A percentile compares a stretch with the other conserved stretches of the same genome.
These are phyloP conservation scores for Umbelopsis isabellina DNA, from an alignment of 192 early-diverging fungal species.

Conservation along the genomic window DNA sequence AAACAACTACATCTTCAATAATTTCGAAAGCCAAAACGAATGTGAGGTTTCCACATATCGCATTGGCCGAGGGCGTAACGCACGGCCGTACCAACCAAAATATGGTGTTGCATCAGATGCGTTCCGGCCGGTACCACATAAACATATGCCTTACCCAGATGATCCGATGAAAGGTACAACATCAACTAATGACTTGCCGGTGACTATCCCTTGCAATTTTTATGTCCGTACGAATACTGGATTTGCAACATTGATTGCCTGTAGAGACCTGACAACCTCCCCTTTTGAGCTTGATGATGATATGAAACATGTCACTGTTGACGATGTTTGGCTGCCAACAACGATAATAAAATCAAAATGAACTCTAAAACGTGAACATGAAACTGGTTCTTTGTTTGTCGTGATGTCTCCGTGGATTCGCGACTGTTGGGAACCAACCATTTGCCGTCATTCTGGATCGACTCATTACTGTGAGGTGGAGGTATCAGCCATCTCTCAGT, in stretches of 20 bases:
- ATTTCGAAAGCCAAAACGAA: background rate
- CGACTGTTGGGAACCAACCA: too few relatives aligned
- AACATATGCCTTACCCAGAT: constrained; percentile 10
- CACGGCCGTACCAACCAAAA: constrained; percentile 13
- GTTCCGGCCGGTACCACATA: constrained; percentile 4
- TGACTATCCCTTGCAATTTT: constrained; percentile 8
- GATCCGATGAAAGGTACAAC: background rate
- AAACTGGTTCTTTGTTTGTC: background rate
- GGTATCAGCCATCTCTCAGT: too few relatives aligned
- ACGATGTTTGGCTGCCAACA: background rate
- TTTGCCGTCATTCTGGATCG: too few relatives aligned
- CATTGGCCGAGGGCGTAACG: background rate
- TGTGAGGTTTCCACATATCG: constrained; percentile 13
- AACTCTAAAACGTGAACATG: background rate
- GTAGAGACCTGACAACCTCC: constrained; percentile 8
- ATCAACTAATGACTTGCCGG: background rate
- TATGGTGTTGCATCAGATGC: constrained; percentile 19
- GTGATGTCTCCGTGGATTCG: background rate
- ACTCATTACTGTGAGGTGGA: too few relatives aligned
- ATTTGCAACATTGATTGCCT: background rate
- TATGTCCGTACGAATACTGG: constrained; percentile 13
- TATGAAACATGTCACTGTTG: background rate
- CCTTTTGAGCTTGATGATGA: constrained; percentile 7
- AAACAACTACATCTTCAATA: background rate
- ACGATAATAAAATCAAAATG: constrained; percentile 10